These are phyloP conservation scores for Tetrahymena borealis DNA, from an alignment of 73 alveolate genomes.

Conservation along the genomic window DNA sequence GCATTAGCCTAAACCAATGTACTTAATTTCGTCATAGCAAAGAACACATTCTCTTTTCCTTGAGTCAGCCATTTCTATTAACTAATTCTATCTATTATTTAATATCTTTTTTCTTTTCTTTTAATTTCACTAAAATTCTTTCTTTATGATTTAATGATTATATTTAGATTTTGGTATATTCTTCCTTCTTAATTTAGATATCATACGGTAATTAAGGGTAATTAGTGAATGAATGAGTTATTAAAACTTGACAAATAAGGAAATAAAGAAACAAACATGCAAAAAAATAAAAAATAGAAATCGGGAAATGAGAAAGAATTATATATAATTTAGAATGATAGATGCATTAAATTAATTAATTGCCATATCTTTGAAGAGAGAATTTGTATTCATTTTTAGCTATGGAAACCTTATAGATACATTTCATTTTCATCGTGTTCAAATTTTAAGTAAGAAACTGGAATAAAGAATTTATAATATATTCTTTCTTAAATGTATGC, in stretches of 20 bases:
- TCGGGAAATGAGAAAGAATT: too few relatives aligned
- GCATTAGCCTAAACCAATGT: constrained; percentile 25
- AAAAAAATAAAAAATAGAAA: too few relatives aligned
- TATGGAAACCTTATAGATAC: too few relatives aligned
- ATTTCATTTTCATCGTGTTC: too few relatives aligned
- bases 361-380: too few relatives aligned
- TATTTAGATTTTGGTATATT: neutral
- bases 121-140: neutral
- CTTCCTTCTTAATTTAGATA: neutral
- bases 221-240: too few relatives aligned
- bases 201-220: too few relatives aligned
- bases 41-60: constrained; percentile 6
- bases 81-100: neutral
- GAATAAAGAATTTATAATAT: neutral
- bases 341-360: too few relatives aligned
- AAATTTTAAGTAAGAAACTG: neutral
- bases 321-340: too few relatives aligned
- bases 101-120: neutral
- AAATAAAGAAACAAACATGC: too few relatives aligned
- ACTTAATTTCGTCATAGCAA: neutral
- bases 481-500: neutral
- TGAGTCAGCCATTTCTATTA: neutral
- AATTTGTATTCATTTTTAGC: too few relatives aligned
- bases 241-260: too few relatives aligned
- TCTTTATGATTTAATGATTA: neutral